A percentile compares a stretch with the other conserved stretches of the same genome.
phyloP scores from a whole-genome alignment of 352 stramenopile genomes.

The Phytophthora megakarya region DNA sequence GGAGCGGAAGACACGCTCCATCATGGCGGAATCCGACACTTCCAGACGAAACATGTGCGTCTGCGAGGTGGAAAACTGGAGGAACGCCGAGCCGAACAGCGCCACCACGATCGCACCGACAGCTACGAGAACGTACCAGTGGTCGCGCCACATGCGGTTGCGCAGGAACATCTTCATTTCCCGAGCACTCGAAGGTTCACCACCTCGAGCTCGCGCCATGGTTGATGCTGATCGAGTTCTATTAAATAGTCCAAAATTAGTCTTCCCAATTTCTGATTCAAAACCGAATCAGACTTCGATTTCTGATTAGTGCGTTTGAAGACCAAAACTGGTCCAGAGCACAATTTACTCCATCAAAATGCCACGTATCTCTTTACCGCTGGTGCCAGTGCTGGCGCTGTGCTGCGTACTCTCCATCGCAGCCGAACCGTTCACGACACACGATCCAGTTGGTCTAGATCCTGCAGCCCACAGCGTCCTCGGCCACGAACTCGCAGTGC shows the following conservation, averaged over 20 bases:
- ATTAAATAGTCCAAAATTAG: no score
- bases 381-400: conserved; percentile 27
- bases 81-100: conserved; percentile 63
- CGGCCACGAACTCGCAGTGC: background rate
- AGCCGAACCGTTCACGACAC: conserved; percentile 11
- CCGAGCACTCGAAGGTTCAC: conserved; percentile 35
- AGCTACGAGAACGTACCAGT: conserved; percentile 63
- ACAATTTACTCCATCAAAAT: conserved; percentile 26
- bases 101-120: conserved; percentile 57
- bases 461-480: conserved; percentile 22
- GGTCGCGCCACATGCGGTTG: conserved; percentile 84
- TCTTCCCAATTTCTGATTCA: no score
- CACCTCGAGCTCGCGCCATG: conserved; percentile 38
- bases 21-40: conserved; percentile 51
- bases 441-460: conserved; percentile 9
- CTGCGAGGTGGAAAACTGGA: conserved; percentile 69
- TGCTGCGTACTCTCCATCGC: conserved; percentile 4
- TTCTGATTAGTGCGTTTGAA: no score
- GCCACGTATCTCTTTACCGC: conserved; percentile 31
- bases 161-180: conserved; percentile 85
- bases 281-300: no score
- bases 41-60: conserved; percentile 73
- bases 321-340: no score
- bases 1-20: conserved; percentile 77
- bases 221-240: background rate